Conservation (phyloP, 257 asterid species). For the Verbena officinalis region DNA sequence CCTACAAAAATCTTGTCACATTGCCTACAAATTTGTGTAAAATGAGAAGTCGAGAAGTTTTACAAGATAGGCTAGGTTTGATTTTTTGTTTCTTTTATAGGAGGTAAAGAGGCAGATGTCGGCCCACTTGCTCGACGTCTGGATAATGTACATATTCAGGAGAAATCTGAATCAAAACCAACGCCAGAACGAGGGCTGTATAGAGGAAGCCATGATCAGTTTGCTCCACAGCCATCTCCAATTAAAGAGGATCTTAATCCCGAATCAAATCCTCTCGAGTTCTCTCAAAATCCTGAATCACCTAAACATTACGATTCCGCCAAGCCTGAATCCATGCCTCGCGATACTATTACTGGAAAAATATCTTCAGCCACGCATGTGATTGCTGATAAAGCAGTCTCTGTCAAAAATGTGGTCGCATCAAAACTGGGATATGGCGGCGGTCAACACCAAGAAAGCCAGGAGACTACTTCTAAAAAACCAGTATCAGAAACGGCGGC, state of each 20-base stretch:
- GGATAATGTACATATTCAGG: slow-evolving; percentile 33
- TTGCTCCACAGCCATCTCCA: slow-evolving; percentile 42
- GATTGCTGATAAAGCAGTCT: slow-evolving; percentile 45
- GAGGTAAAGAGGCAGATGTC: slow-evolving; percentile 49
- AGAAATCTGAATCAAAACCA: slow-evolving; percentile 9
- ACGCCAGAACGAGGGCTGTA: slow-evolving; percentile 13
- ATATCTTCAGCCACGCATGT: slow-evolving; percentile 40
- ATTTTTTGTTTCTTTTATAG: slow-evolving; percentile 27
- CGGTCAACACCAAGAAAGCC: neutral
- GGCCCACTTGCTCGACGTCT: slow-evolving; percentile 48
- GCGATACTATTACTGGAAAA: slow-evolving; percentile 39
- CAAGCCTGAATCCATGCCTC: slow-evolving; percentile 40
- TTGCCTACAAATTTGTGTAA: neutral
- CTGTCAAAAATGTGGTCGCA: slow-evolving; percentile 53
- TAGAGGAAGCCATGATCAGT: slow-evolving; percentile 62
- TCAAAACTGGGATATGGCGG: slow-evolving; percentile 54
- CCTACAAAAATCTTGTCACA: neutral
- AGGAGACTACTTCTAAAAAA: neutral
- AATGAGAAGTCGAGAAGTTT: too few species aligned
- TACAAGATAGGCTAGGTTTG: too few species aligned
- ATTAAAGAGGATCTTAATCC: slow-evolving; percentile 14
- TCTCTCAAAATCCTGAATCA: slow-evolving; percentile 22
- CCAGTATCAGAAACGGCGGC: slow-evolving; percentile 27
- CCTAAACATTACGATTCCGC: slow-evolving; percentile 35
- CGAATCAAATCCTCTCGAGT: slow-evolving; percentile 9